These are phyloP conservation scores for Escovopsis sp. DNA, from an alignment of 2,329 filamentous ascomycete species.

Conservation along the genomic window DNA sequence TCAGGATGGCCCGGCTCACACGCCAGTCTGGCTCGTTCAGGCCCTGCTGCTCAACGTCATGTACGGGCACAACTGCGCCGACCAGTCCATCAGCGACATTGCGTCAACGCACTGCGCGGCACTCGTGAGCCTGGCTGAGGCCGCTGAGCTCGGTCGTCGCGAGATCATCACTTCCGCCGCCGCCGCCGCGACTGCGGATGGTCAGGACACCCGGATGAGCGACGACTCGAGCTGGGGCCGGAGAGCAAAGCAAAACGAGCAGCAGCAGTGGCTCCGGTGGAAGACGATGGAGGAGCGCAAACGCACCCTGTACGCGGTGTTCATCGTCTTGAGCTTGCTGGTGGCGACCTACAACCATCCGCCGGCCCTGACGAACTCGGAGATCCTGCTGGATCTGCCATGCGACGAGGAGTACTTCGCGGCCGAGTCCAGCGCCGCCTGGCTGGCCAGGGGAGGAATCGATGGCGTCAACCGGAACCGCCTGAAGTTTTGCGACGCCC, in stretches of 20 bases:
- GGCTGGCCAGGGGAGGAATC: conserved; percentile 62
- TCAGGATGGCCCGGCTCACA: conserved; percentile 51
- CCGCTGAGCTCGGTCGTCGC: conserved; percentile 54
- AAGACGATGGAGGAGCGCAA: conserved; percentile 81
- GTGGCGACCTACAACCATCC: conserved; percentile 89
- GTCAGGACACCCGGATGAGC: conserved; percentile 41
- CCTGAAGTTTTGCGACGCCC: conserved; percentile 65
- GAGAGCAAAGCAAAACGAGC: conserved; percentile 36
- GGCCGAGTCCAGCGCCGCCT: conserved; percentile 69
- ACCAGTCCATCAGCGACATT: conserved; percentile 81
- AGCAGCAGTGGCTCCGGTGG: conserved; percentile 65
- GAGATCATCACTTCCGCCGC: conserved; percentile 28
- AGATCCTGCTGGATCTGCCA: conserved; percentile 76
- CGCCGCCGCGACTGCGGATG: not conserved
- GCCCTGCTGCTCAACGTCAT: conserved; percentile 94
- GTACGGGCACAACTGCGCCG: conserved; percentile 87
- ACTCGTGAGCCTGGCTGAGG: conserved; percentile 77
- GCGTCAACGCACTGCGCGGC: conserved; percentile 85
- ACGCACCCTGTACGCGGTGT: conserved; percentile 80
- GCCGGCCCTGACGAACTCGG: conserved; percentile 83
- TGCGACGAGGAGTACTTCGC: conserved; percentile 88
- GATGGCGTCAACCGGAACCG: conserved; percentile 54
- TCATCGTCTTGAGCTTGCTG: conserved; percentile 78
- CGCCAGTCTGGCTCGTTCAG: conserved; percentile 88
- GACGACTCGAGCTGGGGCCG: conserved; percentile 35